phyloP scores from a whole-genome alignment of 441 rosid genomes.

The Theobroma grandiflorum region DNA sequence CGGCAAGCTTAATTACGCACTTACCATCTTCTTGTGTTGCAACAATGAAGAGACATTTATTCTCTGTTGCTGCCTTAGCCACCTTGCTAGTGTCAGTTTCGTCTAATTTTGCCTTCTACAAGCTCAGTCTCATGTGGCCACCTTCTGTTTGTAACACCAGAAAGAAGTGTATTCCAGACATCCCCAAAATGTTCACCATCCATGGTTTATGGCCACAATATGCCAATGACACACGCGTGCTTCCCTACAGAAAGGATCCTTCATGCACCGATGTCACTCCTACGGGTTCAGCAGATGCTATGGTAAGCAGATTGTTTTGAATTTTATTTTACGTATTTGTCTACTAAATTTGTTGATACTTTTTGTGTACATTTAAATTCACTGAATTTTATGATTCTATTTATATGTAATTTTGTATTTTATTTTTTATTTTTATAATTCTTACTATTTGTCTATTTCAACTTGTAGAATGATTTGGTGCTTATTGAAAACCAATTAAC shows the following conservation, averaged over 20 bases:
- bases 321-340: no score
- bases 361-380: no score
- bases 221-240: not conserved
- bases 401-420: not conserved
- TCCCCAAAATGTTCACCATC: not conserved
- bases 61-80: not conserved
- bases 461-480: not conserved
- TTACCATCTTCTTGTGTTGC: not conserved
- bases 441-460: not conserved
- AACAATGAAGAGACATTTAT: not conserved
- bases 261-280: not conserved
- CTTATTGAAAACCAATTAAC: not conserved
- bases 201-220: not conserved
- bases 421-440: not conserved
- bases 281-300: not conserved
- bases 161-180: not conserved
- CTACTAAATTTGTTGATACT: no score
- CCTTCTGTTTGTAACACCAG: not conserved
- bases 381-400: not conserved
- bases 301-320: no score
- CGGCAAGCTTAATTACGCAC: not conserved
- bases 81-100: not conserved
- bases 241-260: not conserved
- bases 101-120: not conserved
- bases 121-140: not conserved